Conservation (phyloP, 805 yeast genomes). For the Ogataea corticis region DNA sequence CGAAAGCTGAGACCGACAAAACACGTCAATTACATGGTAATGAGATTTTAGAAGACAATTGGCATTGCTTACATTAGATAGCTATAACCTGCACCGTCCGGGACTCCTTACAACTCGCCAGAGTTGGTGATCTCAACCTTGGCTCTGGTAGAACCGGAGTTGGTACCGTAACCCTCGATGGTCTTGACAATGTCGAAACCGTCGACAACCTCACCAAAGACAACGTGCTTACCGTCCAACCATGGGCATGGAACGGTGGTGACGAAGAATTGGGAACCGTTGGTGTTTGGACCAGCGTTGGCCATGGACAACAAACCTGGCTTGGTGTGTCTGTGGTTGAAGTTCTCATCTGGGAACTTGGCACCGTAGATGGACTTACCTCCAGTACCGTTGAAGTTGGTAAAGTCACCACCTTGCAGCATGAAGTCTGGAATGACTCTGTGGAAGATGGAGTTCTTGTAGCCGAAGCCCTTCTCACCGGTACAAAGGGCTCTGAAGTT, state of each 20-base stretch:
- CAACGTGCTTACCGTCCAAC: constrained; percentile 80
- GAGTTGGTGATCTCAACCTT: constrained; percentile 55
- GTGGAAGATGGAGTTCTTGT: constrained; percentile 87
- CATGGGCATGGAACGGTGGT: constrained; percentile 78
- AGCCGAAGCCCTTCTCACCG: constrained; percentile 94
- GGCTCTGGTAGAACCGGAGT: constrained; percentile 50
- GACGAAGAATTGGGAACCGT: constrained; percentile 88
- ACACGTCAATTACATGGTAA: no score
- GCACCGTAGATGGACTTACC: constrained; percentile 85
- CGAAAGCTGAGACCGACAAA: constrained; percentile 3
- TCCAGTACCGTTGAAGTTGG: constrained; percentile 87
- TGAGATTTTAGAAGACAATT: no score
- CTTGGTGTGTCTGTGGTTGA: constrained; percentile 68
- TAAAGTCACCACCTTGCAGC: constrained; percentile 95
- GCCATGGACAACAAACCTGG: constrained; percentile 91
- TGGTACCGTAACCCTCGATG: constrained; percentile 67
- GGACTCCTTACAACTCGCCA: constrained; percentile 51
- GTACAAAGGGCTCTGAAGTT: constrained; percentile 82
- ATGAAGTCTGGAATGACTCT: constrained; percentile 95
- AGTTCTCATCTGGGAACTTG: constrained; percentile 63
- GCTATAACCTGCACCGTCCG: neutral
- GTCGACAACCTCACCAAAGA: constrained; percentile 71
- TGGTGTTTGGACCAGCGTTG: constrained; percentile 89
- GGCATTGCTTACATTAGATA: neutral
- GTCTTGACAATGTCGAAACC: constrained; percentile 76